Base-by-base conservation (phyloP, 768 basidiomycete genomes). In the Phylloporus sp. region DNA sequence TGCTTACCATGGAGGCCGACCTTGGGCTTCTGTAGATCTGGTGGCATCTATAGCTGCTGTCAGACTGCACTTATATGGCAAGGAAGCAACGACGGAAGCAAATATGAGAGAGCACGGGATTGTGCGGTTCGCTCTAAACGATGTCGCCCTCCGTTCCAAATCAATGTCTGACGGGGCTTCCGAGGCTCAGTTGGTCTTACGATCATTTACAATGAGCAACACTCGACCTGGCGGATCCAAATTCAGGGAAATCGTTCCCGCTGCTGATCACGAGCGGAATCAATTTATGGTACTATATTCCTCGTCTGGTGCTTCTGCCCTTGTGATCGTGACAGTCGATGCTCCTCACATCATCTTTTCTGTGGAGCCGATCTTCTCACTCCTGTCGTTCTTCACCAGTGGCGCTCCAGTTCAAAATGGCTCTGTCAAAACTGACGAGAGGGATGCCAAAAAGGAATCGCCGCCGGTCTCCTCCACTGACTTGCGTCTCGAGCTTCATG, bases 281-380 rank as follows among this genome's bases (percentile, higher is more conserved):
- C 91, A 96, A 59, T 86, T 98, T 61, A 96, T 95, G 90, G 62
- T 96, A 15, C 77, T 96, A 26, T 97, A 89, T 65, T 89, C 89
- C 3, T 78, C 78, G 54, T 76, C 90, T 10, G 83, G 85, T 14
- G 62, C 69, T 18, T 72, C 81, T 29, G 73, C 88, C 4, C 72
- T 91, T n/a, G 84, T 82, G 6, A 77, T 98, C 46, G 70, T 95
- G 27, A 91, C 90, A 1, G 74, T 99, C 23, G 96, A 99, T 59
- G 91, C 90, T 18, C 96, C 96, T 6, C 81, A 86, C 60, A 74
- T 98, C 56, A 87, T 98, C 48, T 89, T 99, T 58, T 85, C 95
- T 2, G 74, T 95, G 17, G 91, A 97, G 50, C 95, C 92, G 2
- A 75, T 98, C 41, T 86, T 94, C 55, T 84, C 89, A 0, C 69